Base-by-base conservation (phyloP, 805 yeast genomes). In the Lachancea dasiensis region DNA sequence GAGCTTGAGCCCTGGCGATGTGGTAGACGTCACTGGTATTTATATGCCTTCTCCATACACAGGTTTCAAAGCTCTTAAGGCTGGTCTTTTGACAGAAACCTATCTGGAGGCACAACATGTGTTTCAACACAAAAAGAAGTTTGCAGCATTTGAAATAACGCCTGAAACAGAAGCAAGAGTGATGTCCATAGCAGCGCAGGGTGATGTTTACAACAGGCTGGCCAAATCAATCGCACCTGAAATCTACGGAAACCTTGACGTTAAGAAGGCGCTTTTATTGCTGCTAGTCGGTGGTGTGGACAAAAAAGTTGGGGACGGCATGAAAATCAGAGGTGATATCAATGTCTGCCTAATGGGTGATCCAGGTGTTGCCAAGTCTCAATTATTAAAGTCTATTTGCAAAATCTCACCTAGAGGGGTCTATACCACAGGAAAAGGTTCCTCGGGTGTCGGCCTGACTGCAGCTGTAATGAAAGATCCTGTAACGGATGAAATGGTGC, bases 401-500 rank as follows among this genome's bases (percentile, higher is more conserved):
- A 86, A 89, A 52, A 83, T 92, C 38, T 92, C 97, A 3, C 98
- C 98, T 21, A 74, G 97, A 56, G 94, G 95, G 35, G 94, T 92
- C 21, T 92, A 92, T 62, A 92, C 98, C 6, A 92, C 98, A 1
- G 98, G 98, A 66, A 79, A 95, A 54, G 98, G 98, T 60, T 87
- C 97, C 3, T 92, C 98, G 0, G 98, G 98, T 40, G 98, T 92
- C 31, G 98, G 98, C 67, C 70, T 92, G 52, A 92, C 98, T 3
- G 98, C 98, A 2, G 98, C 98, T 0, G 98, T 92, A 24, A 87
- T 92, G 95, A 77, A 92, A 54, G 98, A 92, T 61, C 97, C 97
- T 2, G 90, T 89, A n/a, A 92, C 98, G 1, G 98, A 92, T 62
- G 98, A 92, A 64, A 85, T 90, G 95, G 86, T 92, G 11, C 70